Conservation (phyloP, 257 asterid species). For the Apocynum venetum region DNA sequence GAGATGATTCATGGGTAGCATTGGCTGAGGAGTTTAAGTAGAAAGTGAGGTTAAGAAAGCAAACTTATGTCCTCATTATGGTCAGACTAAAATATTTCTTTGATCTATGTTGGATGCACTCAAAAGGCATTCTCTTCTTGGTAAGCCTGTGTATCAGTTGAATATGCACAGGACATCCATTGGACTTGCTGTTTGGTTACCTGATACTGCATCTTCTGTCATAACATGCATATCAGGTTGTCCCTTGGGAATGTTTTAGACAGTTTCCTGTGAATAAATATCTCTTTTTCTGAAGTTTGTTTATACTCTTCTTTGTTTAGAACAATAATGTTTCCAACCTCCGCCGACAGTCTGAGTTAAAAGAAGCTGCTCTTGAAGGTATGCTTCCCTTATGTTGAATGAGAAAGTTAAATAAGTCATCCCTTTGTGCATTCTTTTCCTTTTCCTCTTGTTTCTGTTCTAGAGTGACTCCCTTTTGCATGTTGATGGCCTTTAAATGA, state of each 20-base stretch:
- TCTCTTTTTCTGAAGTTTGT: not conserved
- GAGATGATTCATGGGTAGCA: not conserved
- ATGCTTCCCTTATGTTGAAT: constrained; percentile 16
- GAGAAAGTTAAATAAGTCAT: not conserved
- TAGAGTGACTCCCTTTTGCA: not conserved
- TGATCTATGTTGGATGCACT: not conserved
- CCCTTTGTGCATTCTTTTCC: not conserved
- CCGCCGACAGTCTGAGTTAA: constrained; percentile 57
- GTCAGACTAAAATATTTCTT: not conserved
- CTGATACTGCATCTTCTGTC: not conserved
- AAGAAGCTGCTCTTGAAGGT: constrained; percentile 82
- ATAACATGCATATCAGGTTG: not conserved
- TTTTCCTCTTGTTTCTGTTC: constrained; percentile 4
- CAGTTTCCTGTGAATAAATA: not conserved
- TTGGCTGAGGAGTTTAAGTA: not conserved
- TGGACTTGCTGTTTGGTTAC: not conserved
- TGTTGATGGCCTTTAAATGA: not conserved
- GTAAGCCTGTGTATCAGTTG: not conserved
- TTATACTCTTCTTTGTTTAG: constrained; percentile 40
- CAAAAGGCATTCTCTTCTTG: not conserved
- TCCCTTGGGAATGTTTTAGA: not conserved
- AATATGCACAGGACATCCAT: not conserved
- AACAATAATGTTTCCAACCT: constrained; percentile 59
- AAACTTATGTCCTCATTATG: not conserved
- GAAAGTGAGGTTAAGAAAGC: not conserved